Base-by-base conservation (phyloP, 495 filamentous ascomycete genomes). In the Podospora appendiculata region DNA sequence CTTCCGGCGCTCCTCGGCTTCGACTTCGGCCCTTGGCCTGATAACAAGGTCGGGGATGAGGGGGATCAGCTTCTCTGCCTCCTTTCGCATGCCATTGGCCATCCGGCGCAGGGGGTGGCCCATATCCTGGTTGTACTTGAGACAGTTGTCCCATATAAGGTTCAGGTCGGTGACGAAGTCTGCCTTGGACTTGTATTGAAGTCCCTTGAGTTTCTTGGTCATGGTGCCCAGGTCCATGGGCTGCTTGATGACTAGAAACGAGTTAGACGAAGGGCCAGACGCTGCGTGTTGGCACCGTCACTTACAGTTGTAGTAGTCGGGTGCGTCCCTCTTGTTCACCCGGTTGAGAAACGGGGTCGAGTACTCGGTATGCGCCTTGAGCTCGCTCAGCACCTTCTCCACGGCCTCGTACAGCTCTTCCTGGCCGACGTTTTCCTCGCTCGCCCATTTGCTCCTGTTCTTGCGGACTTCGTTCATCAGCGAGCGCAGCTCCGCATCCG, bases 211-310 rank as follows among this genome's bases (percentile, higher is more conserved):
- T 71, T 96, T 97, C 74, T 99, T 99, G 36, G 93, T 92, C 88
- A 99, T 96, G 35, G 84, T 86, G 39, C 94, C 93, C 41, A 99
- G 81, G 66, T 99, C 93, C 93, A 99, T 99, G 0, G 93, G 94
- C 32, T 91, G 83, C 71, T 93, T 96, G 73, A 97, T 96, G 55
- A 97, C 85, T 93, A 63, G 14, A 38, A 38, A 10, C 13, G 17
- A 14, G 57, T 70, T 58, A 73, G 66, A 52, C 12, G 14, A 33
- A 17, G 32, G 33, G 46, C 32, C 32, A 9, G 13, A 7, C 6
- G 18, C 19, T 16, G 14, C 25, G 12, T 18, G 9, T 18, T 14
- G 5, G 1, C 47, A 52, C 33, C 41, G 34, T 17, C 41, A 71
- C 84, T 75, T 76, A 92, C 88, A 83, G 51, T 76, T 85, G 67